These are phyloP conservation scores for Pestalotiopsis sp. DNA, from an alignment of 2,329 filamentous ascomycete species.

Conservation along the genomic window DNA sequence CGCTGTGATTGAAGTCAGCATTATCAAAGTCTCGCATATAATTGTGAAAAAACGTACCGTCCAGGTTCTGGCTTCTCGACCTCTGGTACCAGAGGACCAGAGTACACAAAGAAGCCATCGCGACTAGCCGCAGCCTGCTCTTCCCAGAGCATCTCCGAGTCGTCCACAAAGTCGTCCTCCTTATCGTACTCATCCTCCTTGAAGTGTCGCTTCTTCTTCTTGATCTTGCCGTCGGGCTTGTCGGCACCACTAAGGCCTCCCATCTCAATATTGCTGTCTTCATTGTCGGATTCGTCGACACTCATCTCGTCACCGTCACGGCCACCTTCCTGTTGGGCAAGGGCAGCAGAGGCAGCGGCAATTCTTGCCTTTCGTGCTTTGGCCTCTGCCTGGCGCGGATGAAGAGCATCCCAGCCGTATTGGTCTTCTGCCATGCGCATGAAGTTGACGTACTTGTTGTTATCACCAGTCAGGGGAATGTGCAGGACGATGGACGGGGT, in stretches of 20 bases:
- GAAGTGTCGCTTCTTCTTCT: conserved; percentile 78
- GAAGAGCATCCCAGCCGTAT: conserved; percentile 92
- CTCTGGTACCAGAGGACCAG: conserved; percentile 85
- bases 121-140: conserved; percentile 91
- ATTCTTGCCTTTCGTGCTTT: conserved; percentile 86
- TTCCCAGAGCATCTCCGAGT: conserved; percentile 94
- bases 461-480: conserved; percentile 78
- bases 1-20: conserved; percentile 51
- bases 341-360: conserved; percentile 81
- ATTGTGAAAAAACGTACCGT: conserved; percentile 43
- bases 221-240: conserved; percentile 60
- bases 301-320: conserved; percentile 82
- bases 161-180: conserved; percentile 85
- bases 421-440: conserved; percentile 90
- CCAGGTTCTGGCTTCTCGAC: conserved; percentile 69
- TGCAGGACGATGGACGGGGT: conserved; percentile 82
- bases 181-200: conserved; percentile 84
- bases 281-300: conserved; percentile 72
- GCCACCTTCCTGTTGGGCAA: conserved; percentile 74
- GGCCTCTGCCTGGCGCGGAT: conserved; percentile 87
- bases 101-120: conserved; percentile 98
- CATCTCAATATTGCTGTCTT: conserved; percentile 89
- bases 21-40: neutral
- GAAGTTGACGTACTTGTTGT: conserved; percentile 93
- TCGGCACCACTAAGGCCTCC: conserved; percentile 68